Percentiles rank a stretch among this genome's conserved stretches.
Conservation (phyloP, 2,329 filamentous ascomycete species). For the Aspergillus uvarum region DNA sequence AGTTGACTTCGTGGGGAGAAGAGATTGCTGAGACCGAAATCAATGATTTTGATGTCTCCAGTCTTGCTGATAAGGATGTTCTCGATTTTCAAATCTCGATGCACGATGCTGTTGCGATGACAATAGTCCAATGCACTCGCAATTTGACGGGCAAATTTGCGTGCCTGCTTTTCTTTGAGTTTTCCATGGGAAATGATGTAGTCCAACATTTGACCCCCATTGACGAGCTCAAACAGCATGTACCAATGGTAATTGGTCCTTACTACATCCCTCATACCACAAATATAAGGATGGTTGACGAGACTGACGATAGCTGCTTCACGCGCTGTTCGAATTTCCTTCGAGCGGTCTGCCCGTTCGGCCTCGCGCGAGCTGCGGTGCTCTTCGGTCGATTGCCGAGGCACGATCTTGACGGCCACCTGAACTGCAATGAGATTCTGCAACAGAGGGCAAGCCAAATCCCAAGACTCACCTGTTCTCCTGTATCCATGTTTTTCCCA, state of each 20-base stretch:
- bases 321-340: constrained; percentile 90
- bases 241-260: constrained; percentile 99
- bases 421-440: constrained; percentile 37
- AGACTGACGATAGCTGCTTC: constrained; percentile 96
- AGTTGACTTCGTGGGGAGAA: constrained; percentile 82
- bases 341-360: constrained; percentile 90
- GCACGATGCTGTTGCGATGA: constrained; percentile 96
- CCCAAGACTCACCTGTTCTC: constrained; percentile 71
- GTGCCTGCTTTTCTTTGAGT: constrained; percentile 95
- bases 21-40: constrained; percentile 95
- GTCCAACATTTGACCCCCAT: constrained; percentile 98
- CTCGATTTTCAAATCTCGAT: constrained; percentile 96
- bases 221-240: constrained; percentile 99
- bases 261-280: constrained; percentile 90
- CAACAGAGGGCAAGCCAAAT: not conserved
- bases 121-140: constrained; percentile 96
- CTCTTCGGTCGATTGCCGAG: constrained; percentile 84
- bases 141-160: constrained; percentile 96
- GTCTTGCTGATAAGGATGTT: constrained; percentile 99
- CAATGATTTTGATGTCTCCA: constrained; percentile 98
- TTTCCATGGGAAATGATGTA: constrained; percentile 99
- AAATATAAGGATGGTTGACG: constrained; percentile 92
- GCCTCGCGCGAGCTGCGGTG: constrained; percentile 69
- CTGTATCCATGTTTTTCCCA: constrained; percentile 82
- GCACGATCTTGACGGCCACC: constrained; percentile 97